Conservation (phyloP, 2,329 filamentous ascomycete species). For the Myriosclerotinia scirpicola region DNA sequence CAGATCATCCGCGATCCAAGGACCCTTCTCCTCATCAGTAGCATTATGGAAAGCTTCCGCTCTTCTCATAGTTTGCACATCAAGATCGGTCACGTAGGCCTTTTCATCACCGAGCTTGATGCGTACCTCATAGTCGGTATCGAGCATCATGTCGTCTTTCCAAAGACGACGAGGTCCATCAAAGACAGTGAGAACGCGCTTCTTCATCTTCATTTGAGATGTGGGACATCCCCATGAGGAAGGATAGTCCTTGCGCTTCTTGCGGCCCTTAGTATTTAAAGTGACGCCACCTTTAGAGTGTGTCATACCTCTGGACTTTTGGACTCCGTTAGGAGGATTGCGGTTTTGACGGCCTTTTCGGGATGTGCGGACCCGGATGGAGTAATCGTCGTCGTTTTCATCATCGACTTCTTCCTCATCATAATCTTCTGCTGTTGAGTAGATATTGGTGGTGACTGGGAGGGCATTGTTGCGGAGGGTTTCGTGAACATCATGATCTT, state of each 20-base stretch:
- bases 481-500: conserved; percentile 61
- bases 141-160: conserved; percentile 99
- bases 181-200: conserved; percentile 90
- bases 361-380: conserved; percentile 50
- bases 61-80: conserved; percentile 83
- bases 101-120: conserved; percentile 66
- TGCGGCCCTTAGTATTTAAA: conserved; percentile 64
- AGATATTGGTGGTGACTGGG: conserved; percentile 45
- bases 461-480: conserved; percentile 62
- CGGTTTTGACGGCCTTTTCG: conserved; percentile 39
- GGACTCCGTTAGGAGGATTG: conserved; percentile 51
- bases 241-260: conserved; percentile 91
- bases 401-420: conserved; percentile 60
- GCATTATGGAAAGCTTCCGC: conserved; percentile 81
- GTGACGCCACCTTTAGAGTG: conserved; percentile 73
- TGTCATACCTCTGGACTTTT: conserved; percentile 72
- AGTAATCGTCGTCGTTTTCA: conserved; percentile 58
- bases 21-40: conserved; percentile 82
- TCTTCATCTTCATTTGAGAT: conserved; percentile 97
- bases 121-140: conserved; percentile 90
- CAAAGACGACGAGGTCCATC: conserved; percentile 83
- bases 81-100: conserved; percentile 84
- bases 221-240: conserved; percentile 89
- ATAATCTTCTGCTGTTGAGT: conserved; percentile 45
- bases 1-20: conserved; percentile 75